These are phyloP conservation scores for Cutaneotrichosporon sp. DNA, from an alignment of 1,284 basidiomycete species.

Conservation along the genomic window DNA sequence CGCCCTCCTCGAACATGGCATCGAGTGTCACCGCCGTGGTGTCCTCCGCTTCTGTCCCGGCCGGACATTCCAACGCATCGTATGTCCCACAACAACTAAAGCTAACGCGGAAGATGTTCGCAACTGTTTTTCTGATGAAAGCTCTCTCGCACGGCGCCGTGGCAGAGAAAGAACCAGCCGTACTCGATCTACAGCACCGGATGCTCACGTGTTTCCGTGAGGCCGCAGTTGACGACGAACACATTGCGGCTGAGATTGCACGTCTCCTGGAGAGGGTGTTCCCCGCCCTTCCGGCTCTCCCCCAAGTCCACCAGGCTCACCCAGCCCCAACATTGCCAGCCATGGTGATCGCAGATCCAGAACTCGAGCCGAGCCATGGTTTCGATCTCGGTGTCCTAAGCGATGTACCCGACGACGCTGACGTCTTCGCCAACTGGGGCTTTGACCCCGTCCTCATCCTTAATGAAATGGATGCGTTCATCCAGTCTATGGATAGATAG, in stretches of 20 bases:
- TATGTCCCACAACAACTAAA: background rate
- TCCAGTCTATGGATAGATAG: slow-evolving; percentile 7
- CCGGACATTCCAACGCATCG: slow-evolving; percentile 15
- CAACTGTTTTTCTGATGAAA: slow-evolving; percentile 18
- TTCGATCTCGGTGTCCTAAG: background rate
- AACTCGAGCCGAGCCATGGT: background rate
- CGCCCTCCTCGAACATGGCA: slow-evolving; percentile 9
- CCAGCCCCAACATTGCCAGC: background rate
- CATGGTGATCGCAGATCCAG: background rate
- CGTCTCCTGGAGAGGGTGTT: slow-evolving; percentile 10
- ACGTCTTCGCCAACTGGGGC: slow-evolving; percentile 19
- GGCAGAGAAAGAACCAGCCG: slow-evolving; percentile 1
- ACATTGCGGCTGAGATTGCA: slow-evolving; percentile 11
- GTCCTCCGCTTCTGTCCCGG: slow-evolving; percentile 16
- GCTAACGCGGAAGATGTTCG: slow-evolving; percentile 16
- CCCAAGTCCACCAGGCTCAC: too few species aligned
- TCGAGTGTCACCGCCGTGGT: slow-evolving; percentile 1
- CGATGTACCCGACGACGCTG: background rate
- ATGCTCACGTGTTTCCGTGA: slow-evolving; percentile 12
- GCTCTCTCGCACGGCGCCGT: slow-evolving; percentile 10
- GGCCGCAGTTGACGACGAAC: slow-evolving; percentile 16
- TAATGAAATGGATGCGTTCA: slow-evolving; percentile 14
- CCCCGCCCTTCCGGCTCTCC: background rate
- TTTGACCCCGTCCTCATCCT: slow-evolving; percentile 18
- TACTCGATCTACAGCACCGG: slow-evolving; percentile 7